Base-by-base conservation (phyloP, 176 grass and related monocot genomes). In the Triticum turgidum region DNA sequence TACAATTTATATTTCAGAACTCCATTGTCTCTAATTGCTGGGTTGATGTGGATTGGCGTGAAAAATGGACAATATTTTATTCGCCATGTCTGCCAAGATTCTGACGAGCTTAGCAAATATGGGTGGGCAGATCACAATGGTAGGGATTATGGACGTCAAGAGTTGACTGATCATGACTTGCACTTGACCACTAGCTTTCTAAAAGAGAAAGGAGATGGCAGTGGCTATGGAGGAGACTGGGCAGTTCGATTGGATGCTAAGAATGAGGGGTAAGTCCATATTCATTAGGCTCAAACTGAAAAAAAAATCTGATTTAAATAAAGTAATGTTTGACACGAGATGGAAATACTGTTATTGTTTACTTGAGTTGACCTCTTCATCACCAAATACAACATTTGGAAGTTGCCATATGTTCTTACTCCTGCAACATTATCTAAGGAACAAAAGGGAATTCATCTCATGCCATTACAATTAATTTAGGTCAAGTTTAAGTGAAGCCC, bases 11-110 rank as follows among this genome's bases (percentile, higher is more conserved):
- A 72, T 86, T 92, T 84, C 93, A 98, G 97, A 91, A 94, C 88
- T 21, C 90, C 92, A 0, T 32, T 58, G 45, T 98, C 97, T 20
- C 61, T 98, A 65, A 96, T 96, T 88, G 90, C 94, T 83, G 97
- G 97, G 42, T 76, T 98, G 61, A 98, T 98, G 97, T 98, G 97
- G 97, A 88, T 98, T 88, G 87, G 84, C 80, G 90, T 94, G 83
- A 91, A 91, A 90, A 88, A 98, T 79, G 92, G 88, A 20, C 97
- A 94, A 49, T 96, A 94, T 87, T 84, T 87, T 91, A 82, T 98
- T 74, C 97, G 94, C 38, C 94, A 98, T 69, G 92, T 96, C 87
- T 98, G 97, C 69, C 91, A 98, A 90, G 93, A 98, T 92, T 96
- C 93, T 80, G 97, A 98, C 73, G 94, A 89, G 44, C 94, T 98